Evolutionary conservation across 768 basidiomycete species (phyloP).

Genomic region (Xerocomellus intermedius): DNA sequence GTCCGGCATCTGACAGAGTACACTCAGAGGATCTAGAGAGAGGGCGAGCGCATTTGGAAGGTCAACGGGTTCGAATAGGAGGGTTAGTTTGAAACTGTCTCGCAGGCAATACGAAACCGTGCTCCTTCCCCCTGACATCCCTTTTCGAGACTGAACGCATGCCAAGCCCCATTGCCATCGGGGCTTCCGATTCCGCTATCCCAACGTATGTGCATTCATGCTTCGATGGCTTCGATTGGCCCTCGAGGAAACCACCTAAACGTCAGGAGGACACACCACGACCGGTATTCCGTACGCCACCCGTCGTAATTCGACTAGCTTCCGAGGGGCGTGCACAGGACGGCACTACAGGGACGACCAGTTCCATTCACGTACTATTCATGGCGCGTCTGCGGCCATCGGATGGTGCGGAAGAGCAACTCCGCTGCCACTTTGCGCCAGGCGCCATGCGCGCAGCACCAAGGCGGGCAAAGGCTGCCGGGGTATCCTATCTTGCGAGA

Average conservation of each 20-base stretch:
- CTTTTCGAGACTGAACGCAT: slow-evolving; percentile 16
- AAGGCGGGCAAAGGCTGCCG: slow-evolving; percentile 6
- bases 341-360: slow-evolving; percentile 1
- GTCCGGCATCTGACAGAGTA: slow-evolving; percentile 8
- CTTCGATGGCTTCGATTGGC: slow-evolving; percentile 23
- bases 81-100: slow-evolving; percentile 11
- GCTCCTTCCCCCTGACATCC: slow-evolving; percentile 14
- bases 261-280: slow-evolving; percentile 2
- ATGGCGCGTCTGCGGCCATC: not conserved
- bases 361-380: slow-evolving; percentile 6
- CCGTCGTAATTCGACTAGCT: slow-evolving; percentile 6
- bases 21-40: slow-evolving; percentile 10
- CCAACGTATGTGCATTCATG: slow-evolving; percentile 4
- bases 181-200: slow-evolving; percentile 30
- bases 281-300: slow-evolving; percentile 9
- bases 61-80: slow-evolving; percentile 9
- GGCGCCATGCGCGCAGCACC: not conserved
- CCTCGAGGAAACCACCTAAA: slow-evolving; percentile 17
- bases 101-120: slow-evolving; percentile 12
- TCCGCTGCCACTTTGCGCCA: slow-evolving; percentile 9
- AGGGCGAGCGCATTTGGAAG: slow-evolving; percentile 21
- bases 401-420: not conserved
- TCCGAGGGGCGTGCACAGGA: slow-evolving; percentile 13
- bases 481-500: not conserved
- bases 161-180: slow-evolving; percentile 29